Conservation (phyloP, 495 filamentous ascomycete genomes). For the Neurospora discreta region DNA sequence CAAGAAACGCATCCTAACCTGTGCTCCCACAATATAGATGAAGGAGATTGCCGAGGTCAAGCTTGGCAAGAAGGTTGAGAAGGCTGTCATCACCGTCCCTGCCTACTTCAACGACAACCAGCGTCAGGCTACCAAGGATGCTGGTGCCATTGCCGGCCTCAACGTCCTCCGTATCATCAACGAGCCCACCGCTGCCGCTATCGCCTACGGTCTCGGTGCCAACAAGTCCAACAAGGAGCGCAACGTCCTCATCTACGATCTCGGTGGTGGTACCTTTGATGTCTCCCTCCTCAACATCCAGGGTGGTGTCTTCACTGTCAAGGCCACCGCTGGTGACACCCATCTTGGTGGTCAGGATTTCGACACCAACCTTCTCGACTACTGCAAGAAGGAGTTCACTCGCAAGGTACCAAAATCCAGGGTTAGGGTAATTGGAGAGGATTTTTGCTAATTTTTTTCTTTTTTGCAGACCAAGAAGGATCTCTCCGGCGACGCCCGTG, state of each 20-base stretch:
- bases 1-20: background rate
- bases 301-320: slow-evolving; percentile 99
- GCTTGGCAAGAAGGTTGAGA: slow-evolving; percentile 93
- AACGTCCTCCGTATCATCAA: slow-evolving; percentile 99
- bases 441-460: background rate
- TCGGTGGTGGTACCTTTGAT: slow-evolving; percentile 99
- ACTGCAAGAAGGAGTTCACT: slow-evolving; percentile 93
- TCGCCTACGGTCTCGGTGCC: slow-evolving; percentile 88
- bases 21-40: slow-evolving; percentile 47
- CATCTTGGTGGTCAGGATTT: slow-evolving; percentile 99
- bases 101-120: slow-evolving; percentile 99
- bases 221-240: slow-evolving; percentile 94
- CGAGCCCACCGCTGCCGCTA: slow-evolving; percentile 94
- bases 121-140: slow-evolving; percentile 97
- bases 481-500: slow-evolving; percentile 81
- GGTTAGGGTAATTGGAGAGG: no score
- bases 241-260: slow-evolving; percentile 98
- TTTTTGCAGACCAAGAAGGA: slow-evolving; percentile 59
- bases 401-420: no score
- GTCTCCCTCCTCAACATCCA: slow-evolving; percentile 97
- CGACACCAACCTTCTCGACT: slow-evolving; percentile 92
- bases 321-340: slow-evolving; percentile 96
- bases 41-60: slow-evolving; percentile 96
- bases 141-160: slow-evolving; percentile 91
- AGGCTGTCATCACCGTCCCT: slow-evolving; percentile 95